phyloP scores from a whole-genome alignment of 352 stramenopile species.

The Thalassiosira sp. region DNA sequence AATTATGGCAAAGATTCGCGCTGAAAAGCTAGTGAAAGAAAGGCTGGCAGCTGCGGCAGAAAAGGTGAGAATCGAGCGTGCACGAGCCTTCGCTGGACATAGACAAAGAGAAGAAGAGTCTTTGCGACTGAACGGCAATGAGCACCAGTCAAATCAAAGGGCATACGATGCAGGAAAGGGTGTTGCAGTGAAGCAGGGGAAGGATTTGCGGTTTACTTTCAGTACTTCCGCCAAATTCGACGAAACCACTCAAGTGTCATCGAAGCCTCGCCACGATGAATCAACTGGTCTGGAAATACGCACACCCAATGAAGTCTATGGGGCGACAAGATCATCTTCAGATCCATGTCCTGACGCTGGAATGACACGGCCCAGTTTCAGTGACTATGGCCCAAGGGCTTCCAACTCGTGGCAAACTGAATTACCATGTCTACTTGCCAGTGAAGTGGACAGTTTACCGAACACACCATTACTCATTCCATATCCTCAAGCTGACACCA shows the following conservation, averaged over 20 bases:
- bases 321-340: background rate
- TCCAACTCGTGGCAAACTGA: background rate
- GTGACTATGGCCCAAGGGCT: background rate
- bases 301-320: background rate
- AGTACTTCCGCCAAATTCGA: background rate
- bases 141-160: background rate
- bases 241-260: background rate
- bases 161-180: background rate
- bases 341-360: background rate
- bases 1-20: slow-evolving; percentile 9
- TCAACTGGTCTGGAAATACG: background rate
- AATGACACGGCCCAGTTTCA: background rate
- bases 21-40: slow-evolving; percentile 4
- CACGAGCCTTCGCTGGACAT: background rate
- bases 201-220: too few relatives aligned
- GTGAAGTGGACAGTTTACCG: background rate
- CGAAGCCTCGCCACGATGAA: background rate
- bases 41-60: background rate
- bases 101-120: background rate
- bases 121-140: background rate
- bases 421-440: background rate
- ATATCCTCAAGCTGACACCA: slow-evolving; percentile 3
- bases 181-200: background rate
- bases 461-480: background rate
- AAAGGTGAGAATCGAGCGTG: slow-evolving; percentile 5